Evolutionary conservation across 1,284 basidiomycete genomes (phyloP).

Genomic region (Ganoderma lingzhi): DNA sequence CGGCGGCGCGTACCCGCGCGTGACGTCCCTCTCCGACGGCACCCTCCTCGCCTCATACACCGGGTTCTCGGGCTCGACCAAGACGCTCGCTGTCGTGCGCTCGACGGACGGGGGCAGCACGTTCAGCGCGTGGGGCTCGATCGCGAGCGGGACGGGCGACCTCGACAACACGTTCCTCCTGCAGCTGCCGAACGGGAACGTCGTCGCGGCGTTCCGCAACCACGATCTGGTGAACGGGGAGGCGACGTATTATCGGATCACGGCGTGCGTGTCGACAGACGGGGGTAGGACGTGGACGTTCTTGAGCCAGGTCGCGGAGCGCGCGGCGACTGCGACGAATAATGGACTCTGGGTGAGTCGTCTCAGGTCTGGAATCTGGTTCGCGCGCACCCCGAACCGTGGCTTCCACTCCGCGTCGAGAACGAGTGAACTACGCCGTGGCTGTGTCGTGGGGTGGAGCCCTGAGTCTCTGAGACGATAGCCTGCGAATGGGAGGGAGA

Average conservation of each 20-base stretch:
- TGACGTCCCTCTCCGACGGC: conserved; percentile 14
- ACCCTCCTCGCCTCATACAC: conserved; percentile 14
- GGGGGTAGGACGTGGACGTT: background rate
- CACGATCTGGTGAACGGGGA: conserved; percentile 11
- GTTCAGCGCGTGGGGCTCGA: conserved; percentile 12
- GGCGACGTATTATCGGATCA: conserved; percentile 18
- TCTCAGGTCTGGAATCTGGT: no score
- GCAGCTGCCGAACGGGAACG: conserved; percentile 19
- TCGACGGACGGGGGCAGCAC: conserved; percentile 20
- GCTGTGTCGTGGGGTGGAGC: background rate
- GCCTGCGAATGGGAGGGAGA: background rate
- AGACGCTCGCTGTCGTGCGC: conserved; percentile 6
- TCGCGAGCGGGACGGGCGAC: conserved; percentile 16
- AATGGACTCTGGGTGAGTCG: background rate
- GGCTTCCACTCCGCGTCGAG: background rate
- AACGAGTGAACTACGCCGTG: background rate
- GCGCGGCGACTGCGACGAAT: conserved; percentile 1
- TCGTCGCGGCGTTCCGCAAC: conserved; percentile 22
- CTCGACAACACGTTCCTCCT: conserved; percentile 21
- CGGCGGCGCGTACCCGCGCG: conserved; percentile 21
- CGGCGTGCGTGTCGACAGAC: conserved; percentile 9
- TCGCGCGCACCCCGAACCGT: background rate
- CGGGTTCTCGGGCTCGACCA: background rate
- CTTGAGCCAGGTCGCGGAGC: conserved; percentile 2
- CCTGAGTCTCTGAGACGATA: no score